Evolutionary conservation across 2,329 filamentous ascomycete genomes (phyloP).

Genomic region (Verruconis gallopava): DNA sequence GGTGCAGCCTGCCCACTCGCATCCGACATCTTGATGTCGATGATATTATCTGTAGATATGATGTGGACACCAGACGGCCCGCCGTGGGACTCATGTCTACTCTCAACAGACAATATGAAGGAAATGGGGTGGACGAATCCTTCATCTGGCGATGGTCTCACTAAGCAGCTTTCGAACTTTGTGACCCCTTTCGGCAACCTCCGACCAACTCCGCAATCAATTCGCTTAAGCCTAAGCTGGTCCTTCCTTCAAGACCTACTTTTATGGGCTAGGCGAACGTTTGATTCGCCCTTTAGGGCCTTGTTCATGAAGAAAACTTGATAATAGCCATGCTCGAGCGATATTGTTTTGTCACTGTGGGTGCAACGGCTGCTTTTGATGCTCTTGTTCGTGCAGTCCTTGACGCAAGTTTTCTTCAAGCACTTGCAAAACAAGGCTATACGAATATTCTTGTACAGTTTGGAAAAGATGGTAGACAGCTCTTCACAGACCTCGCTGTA

Average conservation of each 20-base stretch:
- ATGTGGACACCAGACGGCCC: not conserved
- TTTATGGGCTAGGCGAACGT: not conserved
- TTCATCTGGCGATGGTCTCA: no score
- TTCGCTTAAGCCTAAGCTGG: no score
- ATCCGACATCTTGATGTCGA: not conserved
- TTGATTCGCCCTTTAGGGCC: not conserved
- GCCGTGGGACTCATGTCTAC: not conserved
- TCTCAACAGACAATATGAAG: not conserved
- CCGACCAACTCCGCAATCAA: no score
- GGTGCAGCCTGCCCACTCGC: not conserved
- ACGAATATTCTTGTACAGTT: constrained; percentile 69
- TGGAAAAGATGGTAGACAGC: constrained; percentile 49
- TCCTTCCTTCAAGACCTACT: no score
- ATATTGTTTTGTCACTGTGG: constrained; percentile 66
- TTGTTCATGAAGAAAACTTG: not conserved
- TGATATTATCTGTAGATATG: not conserved
- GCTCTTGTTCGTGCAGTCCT: constrained; percentile 51
- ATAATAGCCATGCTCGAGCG: not conserved
- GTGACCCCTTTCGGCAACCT: no score
- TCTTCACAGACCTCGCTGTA: constrained; percentile 32
- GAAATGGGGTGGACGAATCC: no score
- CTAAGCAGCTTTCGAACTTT: no score
- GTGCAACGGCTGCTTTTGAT: constrained; percentile 77
- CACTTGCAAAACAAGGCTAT: constrained; percentile 48
- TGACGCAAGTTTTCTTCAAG: constrained; percentile 46